phyloP scores from a whole-genome alignment of 2,329 filamentous ascomycete genomes.

The Arthrobotrys sinensis region DNA sequence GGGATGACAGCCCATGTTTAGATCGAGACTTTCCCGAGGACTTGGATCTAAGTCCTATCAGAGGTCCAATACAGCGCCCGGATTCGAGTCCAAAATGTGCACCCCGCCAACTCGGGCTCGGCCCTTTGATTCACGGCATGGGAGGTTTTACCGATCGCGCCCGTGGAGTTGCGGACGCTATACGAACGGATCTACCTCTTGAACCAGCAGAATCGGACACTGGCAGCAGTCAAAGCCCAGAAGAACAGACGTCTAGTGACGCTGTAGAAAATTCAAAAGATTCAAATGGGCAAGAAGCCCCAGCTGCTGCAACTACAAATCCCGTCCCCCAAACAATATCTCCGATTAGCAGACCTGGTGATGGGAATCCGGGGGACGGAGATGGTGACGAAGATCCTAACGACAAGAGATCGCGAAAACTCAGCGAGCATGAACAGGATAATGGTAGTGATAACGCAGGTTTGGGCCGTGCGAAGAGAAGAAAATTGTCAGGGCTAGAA shows the following conservation, averaged over 20 bases:
- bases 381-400: slow-evolving; percentile 59
- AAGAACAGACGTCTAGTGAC: slow-evolving; percentile 21
- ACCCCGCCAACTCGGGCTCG: slow-evolving; percentile 5
- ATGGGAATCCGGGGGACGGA: slow-evolving; percentile 48
- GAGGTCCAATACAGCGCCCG: slow-evolving; percentile 15
- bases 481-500: slow-evolving; percentile 26
- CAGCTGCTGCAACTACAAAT: slow-evolving; percentile 17
- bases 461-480: slow-evolving; percentile 45
- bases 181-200: neutral
- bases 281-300: slow-evolving; percentile 10
- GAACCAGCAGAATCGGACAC: slow-evolving; percentile 20
- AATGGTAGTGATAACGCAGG: slow-evolving; percentile 35
- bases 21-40: neutral
- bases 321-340: slow-evolving; percentile 21
- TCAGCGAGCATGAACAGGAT: slow-evolving; percentile 57
- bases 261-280: neutral
- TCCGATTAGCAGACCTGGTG: slow-evolving; percentile 29
- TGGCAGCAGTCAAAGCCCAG: slow-evolving; percentile 21
- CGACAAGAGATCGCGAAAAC: slow-evolving; percentile 43
- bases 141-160: neutral
- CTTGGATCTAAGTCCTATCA: neutral
- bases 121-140: slow-evolving; percentile 12
- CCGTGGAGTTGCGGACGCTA: slow-evolving; percentile 5
- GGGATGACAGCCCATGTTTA: slow-evolving; percentile 30
- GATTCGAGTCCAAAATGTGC: slow-evolving; percentile 5